Conservation (phyloP, 352 stramenopile species). For the Globisporangium iwayamae region DNA sequence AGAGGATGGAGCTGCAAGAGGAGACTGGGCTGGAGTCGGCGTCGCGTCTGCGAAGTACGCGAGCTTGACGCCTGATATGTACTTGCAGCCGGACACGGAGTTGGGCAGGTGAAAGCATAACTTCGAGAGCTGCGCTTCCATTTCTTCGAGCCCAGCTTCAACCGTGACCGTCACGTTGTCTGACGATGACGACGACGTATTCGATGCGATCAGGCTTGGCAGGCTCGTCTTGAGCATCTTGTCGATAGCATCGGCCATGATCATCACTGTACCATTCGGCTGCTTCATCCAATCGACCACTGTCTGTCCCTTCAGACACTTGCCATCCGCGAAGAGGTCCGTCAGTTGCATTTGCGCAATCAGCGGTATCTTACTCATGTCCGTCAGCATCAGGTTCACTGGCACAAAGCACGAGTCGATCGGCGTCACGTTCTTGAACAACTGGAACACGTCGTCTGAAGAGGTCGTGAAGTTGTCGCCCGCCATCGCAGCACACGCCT, state of each 20-base stretch:
- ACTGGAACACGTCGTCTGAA: conserved; percentile 19
- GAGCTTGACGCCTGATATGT: conserved; percentile 14
- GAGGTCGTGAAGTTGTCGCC: conserved; percentile 29
- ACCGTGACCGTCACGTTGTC: conserved; percentile 4
- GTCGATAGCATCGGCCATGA: conserved; percentile 11
- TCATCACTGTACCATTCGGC: conserved; percentile 7
- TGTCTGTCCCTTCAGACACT: conserved; percentile 17
- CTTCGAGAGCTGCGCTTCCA: conserved; percentile 2
- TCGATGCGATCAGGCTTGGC: conserved; percentile 3
- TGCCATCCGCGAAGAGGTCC: conserved; percentile 3
- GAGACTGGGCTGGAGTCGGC: background rate
- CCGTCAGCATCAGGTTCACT: conserved; percentile 31
- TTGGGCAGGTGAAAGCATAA: conserved; percentile 16
- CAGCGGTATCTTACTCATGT: conserved; percentile 29
- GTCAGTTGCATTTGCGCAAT: conserved; percentile 12
- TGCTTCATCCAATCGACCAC: conserved; percentile 11
- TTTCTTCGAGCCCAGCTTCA: conserved; percentile 9
- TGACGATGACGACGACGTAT: background rate
- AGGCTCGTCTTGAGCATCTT: conserved; percentile 6
- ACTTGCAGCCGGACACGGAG: conserved; percentile 14
- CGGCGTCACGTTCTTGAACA: conserved; percentile 26
- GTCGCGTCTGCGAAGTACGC: conserved; percentile 8
- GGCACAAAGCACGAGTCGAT: conserved; percentile 37
- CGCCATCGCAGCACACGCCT: conserved; percentile 31
- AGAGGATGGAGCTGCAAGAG: background rate